Percentiles rank a stretch among this genome's conserved stretches.
phyloP scores from a whole-genome alignment of 345 rosid genomes.

The Ceriops tagal region DNA sequence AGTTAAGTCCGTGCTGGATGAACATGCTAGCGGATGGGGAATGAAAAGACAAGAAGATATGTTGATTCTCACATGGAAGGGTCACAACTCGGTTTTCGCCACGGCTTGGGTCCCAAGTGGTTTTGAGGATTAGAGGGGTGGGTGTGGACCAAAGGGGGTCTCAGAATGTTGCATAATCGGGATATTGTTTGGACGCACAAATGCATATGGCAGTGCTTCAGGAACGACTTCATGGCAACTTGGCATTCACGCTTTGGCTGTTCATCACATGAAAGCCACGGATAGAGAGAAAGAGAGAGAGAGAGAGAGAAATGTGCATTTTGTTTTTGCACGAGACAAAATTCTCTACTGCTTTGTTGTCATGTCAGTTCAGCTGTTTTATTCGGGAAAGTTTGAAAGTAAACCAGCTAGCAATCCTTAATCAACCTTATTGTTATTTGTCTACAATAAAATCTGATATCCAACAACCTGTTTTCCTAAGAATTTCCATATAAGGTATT shows the following conservation, averaged over 20 bases:
- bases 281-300: conserved; percentile 11
- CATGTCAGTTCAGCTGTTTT: not conserved
- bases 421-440: conserved; percentile 5
- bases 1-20: conserved; percentile 52
- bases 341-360: conserved; percentile 1
- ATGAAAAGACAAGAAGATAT: conserved; percentile 66
- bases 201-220: conserved; percentile 15
- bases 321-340: conserved; percentile 29
- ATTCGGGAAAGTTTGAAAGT: conserved; percentile 2
- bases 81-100: conserved; percentile 67
- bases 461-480: not conserved
- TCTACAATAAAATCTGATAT: not conserved
- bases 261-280: conserved; percentile 23
- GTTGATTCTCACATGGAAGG: conserved; percentile 72
- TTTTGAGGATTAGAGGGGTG: conserved; percentile 16
- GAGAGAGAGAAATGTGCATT: conserved; percentile 15
- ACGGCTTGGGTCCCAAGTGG: conserved; percentile 50
- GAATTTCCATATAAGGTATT: not conserved
- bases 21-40: conserved; percentile 74
- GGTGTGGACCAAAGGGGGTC: conserved; percentile 8
- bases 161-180: conserved; percentile 1
- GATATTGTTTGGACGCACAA: not conserved
- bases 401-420: not conserved
- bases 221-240: conserved; percentile 18
- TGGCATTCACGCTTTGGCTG: not conserved